Evolutionary conservation across 1,284 basidiomycete genomes (phyloP).

Genomic region (Agroathelia rolfsii): DNA sequence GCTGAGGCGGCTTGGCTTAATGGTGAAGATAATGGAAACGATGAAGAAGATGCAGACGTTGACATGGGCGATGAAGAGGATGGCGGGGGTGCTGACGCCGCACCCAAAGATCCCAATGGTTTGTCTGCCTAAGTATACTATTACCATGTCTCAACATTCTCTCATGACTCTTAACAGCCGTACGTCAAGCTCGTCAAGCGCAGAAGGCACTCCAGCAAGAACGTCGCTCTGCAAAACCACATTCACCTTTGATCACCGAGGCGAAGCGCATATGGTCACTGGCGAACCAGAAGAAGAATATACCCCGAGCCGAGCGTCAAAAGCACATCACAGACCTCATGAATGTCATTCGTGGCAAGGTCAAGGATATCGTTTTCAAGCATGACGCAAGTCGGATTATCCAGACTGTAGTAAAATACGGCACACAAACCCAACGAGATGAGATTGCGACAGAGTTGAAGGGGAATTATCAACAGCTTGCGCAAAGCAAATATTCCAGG

Average conservation of each 20-base stretch:
- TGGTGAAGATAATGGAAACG: too few relatives aligned
- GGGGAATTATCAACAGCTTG: conserved; percentile 67
- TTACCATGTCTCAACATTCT: conserved; percentile 5
- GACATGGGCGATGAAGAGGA: conserved; percentile 13
- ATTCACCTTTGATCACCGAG: conserved; percentile 60
- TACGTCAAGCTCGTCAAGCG: conserved; percentile 55
- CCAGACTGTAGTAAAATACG: conserved; percentile 80
- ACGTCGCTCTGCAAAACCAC: conserved; percentile 66
- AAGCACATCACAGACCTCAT: conserved; percentile 66
- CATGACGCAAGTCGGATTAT: conserved; percentile 85
- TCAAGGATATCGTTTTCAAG: conserved; percentile 79
- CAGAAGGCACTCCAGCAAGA: conserved; percentile 56
- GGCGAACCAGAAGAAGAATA: conserved; percentile 66
- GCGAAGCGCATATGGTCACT: conserved; percentile 80
- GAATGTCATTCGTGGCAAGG: conserved; percentile 63
- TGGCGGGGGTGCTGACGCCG: conserved; percentile 11
- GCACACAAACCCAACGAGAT: conserved; percentile 66
- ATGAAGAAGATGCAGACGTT: conserved; percentile 9
- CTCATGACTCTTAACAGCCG: conserved; percentile 26
- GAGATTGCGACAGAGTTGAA: conserved; percentile 76
- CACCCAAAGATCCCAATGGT: conserved; percentile 50
- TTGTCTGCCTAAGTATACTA: too few relatives aligned
- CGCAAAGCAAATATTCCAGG: conserved; percentile 84
- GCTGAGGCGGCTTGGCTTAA: too few relatives aligned
- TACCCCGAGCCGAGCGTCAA: conserved; percentile 62